Percentiles rank a stretch among this genome's conserved stretches.
Evolutionary conservation across 2,329 filamentous ascomycete species (phyloP).

Genomic region (Trichoderma koningiopsis): DNA sequence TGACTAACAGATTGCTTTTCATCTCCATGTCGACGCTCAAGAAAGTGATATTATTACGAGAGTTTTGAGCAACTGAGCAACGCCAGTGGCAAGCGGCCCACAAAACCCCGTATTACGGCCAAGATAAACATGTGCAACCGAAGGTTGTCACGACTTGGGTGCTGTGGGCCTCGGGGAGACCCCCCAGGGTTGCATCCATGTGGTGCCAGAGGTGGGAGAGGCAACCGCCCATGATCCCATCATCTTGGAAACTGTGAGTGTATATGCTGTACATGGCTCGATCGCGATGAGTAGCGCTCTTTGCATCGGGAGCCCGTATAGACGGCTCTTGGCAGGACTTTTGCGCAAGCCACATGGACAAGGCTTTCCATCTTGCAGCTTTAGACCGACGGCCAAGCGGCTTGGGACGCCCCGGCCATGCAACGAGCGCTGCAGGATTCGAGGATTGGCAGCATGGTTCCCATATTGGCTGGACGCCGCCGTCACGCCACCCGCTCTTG

Average conservation of each 20-base stretch:
- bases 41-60: not conserved
- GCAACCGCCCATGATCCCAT: not conserved
- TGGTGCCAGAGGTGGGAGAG: not conserved
- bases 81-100: conserved; percentile 12
- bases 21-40: not conserved
- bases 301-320: not conserved
- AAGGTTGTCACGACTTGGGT: not conserved
- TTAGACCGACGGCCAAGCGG: conserved; percentile 13
- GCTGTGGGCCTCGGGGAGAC: not conserved
- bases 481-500: conserved; percentile 20
- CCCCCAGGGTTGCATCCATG: conserved; percentile 13
- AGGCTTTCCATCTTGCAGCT: conserved; percentile 12
- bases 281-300: conserved; percentile 16
- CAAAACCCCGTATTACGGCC: conserved; percentile 18
- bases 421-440: not conserved
- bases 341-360: conserved; percentile 18
- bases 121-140: conserved; percentile 12
- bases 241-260: conserved; percentile 1
- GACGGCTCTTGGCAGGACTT: conserved; percentile 12
- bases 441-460: conserved; percentile 1
- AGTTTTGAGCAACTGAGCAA: not conserved
- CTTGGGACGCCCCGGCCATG: not conserved
- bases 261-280: not conserved
- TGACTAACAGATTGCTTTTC: conserved; percentile 24
- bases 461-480: conserved; percentile 8